Percentiles rank a stretch among this genome's conserved stretches.
phyloP scores from a whole-genome alignment of 1,284 basidiomycete species.

The Sphagnurus paluster region DNA sequence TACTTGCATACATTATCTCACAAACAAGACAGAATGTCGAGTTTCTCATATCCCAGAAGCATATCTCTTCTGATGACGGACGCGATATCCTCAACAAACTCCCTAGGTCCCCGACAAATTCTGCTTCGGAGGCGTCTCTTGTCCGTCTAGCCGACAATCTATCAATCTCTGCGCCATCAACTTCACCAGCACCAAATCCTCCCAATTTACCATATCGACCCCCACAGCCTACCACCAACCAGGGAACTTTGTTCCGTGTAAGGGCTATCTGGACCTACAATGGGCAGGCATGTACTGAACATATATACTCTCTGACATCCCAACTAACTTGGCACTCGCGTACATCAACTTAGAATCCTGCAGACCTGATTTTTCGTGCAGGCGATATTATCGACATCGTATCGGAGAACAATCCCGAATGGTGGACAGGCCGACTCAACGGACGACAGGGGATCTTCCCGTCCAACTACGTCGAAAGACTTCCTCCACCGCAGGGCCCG shows the following conservation, averaged over 20 bases:
- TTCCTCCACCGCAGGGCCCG: conserved; percentile 17
- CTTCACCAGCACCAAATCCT: conserved; percentile 19
- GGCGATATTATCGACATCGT: conserved; percentile 63
- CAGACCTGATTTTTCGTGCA: conserved; percentile 56
- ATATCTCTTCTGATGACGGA: conserved; percentile 54
- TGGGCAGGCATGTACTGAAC: conserved; percentile 38
- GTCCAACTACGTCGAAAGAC: conserved; percentile 28
- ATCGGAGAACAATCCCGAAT: conserved; percentile 61
- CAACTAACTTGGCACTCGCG: conserved; percentile 1
- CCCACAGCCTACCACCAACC: conserved; percentile 13
- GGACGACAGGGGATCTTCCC: conserved; percentile 65
- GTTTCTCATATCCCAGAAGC: conserved; percentile 60
- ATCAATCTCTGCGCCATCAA: conserved; percentile 6
- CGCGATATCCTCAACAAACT: conserved; percentile 53
- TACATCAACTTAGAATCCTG: conserved; percentile 44
- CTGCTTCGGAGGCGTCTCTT: conserved; percentile 5
- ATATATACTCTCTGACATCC: conserved; percentile 8
- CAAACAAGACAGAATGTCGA: conserved; percentile 65
- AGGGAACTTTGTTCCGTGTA: conserved; percentile 37
- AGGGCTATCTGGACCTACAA: conserved; percentile 69
- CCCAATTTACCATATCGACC: conserved; percentile 29
- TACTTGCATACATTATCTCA: conserved; percentile 53
- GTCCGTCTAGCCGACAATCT: conserved; percentile 10
- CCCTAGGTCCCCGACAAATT: conserved; percentile 20
- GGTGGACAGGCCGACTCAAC: conserved; percentile 61